Evolutionary conservation across 495 filamentous ascomycete genomes (phyloP).

Genomic region (Aspergillus homomorphus): DNA sequence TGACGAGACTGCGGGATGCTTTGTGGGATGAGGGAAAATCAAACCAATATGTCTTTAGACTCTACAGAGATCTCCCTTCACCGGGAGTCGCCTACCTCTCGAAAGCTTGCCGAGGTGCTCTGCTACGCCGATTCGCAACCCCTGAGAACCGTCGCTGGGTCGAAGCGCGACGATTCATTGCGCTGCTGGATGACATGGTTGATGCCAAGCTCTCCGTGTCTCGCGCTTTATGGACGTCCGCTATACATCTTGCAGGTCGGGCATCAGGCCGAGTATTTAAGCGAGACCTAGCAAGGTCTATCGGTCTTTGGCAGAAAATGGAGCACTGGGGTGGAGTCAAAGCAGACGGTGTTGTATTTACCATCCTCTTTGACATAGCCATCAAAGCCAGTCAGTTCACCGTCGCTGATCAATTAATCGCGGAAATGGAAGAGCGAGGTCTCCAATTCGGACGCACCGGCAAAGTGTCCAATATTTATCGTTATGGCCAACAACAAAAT

Average conservation of each 20-base stretch:
- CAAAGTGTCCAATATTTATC: constrained; percentile 77
- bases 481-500: constrained; percentile 68
- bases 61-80: constrained; percentile 58
- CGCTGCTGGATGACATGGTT: constrained; percentile 79
- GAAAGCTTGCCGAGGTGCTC: constrained; percentile 51
- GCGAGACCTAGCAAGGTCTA: constrained; percentile 64
- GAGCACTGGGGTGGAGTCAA: constrained; percentile 65
- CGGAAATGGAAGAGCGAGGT: constrained; percentile 71
- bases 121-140: constrained; percentile 66
- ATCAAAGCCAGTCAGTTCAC: constrained; percentile 77
- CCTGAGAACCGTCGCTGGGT: constrained; percentile 38
- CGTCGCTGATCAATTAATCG: constrained; percentile 77
- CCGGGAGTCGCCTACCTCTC: constrained; percentile 67
- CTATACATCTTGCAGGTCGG: constrained; percentile 72
- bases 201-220: constrained; percentile 60
- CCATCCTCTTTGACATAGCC: constrained; percentile 85
- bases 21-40: constrained; percentile 42
- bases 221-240: constrained; percentile 71
- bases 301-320: constrained; percentile 87
- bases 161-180: constrained; percentile 69
- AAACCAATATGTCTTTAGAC: constrained; percentile 54
- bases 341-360: constrained; percentile 74
- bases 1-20: constrained; percentile 41
- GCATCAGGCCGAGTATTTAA: constrained; percentile 61
- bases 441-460: constrained; percentile 68